phyloP scores from a whole-genome alignment of 2,329 filamentous ascomycete species.

The Paecilomyces dactylethromorphus region DNA sequence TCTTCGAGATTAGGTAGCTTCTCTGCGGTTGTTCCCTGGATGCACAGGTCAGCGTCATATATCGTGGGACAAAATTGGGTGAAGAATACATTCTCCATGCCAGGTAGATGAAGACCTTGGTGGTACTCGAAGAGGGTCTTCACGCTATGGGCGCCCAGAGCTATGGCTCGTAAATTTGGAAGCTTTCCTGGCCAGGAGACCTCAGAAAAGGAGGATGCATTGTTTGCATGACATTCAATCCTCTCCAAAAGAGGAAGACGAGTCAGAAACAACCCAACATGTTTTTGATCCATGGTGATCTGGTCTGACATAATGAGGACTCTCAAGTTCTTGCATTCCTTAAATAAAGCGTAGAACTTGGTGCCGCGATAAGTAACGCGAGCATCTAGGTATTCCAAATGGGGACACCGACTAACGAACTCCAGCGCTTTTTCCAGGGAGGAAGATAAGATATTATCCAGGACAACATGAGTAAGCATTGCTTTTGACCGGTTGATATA shows the following conservation, averaged over 20 bases:
- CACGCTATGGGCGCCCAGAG: conserved; percentile 11
- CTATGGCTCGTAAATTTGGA: conserved; percentile 25
- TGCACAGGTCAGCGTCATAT: background rate
- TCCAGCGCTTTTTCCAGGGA: conserved; percentile 20
- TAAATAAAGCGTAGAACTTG: conserved; percentile 20
- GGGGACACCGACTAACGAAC: conserved; percentile 26
- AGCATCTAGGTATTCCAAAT: conserved; percentile 25
- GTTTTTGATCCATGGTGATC: conserved; percentile 16
- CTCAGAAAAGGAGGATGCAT: conserved; percentile 5
- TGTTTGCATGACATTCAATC: conserved; percentile 17
- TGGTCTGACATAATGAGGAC: conserved; percentile 18
- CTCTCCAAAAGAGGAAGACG: conserved; percentile 21
- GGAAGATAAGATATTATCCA: conserved; percentile 20
- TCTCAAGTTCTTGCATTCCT: conserved; percentile 18
- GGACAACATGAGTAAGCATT: conserved; percentile 23
- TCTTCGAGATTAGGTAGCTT: conserved; percentile 25
- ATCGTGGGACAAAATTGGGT: background rate
- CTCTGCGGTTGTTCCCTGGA: conserved; percentile 9
- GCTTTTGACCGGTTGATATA: conserved; percentile 30
- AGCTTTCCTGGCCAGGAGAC: conserved; percentile 16
- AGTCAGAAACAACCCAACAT: conserved; percentile 17
- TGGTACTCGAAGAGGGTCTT: background rate
- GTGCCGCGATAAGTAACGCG: conserved; percentile 11
- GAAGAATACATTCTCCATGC: background rate
- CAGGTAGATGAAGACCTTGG: background rate